Evolutionary conservation across 352 stramenopile species (phyloP), one percentile per base, ranked within the genome.

Genomic region (Phytophthora sp.): DNA sequence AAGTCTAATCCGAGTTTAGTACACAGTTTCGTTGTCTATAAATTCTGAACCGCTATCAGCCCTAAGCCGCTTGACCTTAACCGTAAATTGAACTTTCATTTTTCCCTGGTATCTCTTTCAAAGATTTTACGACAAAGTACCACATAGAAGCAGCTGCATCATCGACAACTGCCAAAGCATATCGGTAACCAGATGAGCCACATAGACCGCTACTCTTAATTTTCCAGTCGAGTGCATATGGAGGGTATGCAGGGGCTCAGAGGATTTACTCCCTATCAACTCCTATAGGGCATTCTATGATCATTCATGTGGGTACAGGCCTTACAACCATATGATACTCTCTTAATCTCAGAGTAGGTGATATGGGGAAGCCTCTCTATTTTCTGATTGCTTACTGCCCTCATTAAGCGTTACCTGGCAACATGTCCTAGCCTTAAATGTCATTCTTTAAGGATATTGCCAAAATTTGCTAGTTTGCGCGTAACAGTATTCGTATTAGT

Each of bases 341-440:
- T 50, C 6, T 61, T 55, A 2, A 67, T 16, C 21, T 60, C 29
- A 21, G 47, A 55, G 13, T 55, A 55, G 7, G 47, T n/a, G n/a
- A 55, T 55, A 30, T 55, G 20, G 15, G 47, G 29, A 0, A 55
- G 30, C 2, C 47, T n/a, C 9, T 30, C 29, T 21, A 55, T 63
- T 38, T 59, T 55, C 50, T 61, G 39, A 27, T 55, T 56, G 16
- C 29, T 35, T 4, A 67, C 51, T 13, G 31, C 51, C n/a, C 54
- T 50, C 31, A 63, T 38, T 41, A 66, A 27, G 8, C 33, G n/a
- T 13, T 59, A 46, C 20, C 59, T 59, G 2, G 24, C 45, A 18
- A 51, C 21, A 27, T 59, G 57, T 3, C n/a, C 57, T 15, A 58
- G 47, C 36, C 47, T 59, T 53, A 59, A 53, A 36, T 66, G 57